phyloP scores from a whole-genome alignment of 805 yeast genomes.

The Cyberlindnera veronae region DNA sequence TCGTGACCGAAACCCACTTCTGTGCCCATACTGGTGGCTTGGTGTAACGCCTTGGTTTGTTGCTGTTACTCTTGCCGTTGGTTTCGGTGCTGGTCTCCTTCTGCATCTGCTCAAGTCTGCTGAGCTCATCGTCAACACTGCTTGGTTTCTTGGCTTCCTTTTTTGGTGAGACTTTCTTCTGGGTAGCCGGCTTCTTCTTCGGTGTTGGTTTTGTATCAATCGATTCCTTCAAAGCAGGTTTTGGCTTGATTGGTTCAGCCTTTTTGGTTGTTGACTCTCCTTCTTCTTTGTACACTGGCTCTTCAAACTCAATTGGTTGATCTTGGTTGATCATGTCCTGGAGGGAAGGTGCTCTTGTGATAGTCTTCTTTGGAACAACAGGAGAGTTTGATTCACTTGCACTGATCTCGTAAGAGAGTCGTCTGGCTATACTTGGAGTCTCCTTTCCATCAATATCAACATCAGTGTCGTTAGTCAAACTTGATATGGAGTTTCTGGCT shows the following conservation, averaged over 20 bases:
- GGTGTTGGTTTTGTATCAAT: not conserved
- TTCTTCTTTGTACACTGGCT: conserved; percentile 7
- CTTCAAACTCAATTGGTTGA: conserved; percentile 15
- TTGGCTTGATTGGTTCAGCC: not conserved
- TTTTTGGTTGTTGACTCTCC: not conserved
- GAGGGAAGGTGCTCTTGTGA: conserved; percentile 16
- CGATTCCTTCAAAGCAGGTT: not conserved
- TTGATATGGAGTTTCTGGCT: conserved; percentile 23
- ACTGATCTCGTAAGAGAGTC: conserved; percentile 24
- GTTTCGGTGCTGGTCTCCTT: conserved; percentile 14
- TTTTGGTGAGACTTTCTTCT: not conserved
- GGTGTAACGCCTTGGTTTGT: conserved; percentile 59
- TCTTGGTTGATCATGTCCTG: conserved; percentile 19
- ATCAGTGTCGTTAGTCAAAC: conserved; percentile 43
- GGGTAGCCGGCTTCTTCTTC: not conserved
- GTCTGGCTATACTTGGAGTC: conserved; percentile 34
- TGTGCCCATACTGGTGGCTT: conserved; percentile 83
- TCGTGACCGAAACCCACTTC: conserved; percentile 53
- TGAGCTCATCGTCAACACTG: conserved; percentile 10
- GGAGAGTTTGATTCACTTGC: conserved; percentile 27
- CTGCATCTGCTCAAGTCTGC: conserved; percentile 18
- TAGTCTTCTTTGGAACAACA: conserved; percentile 19
- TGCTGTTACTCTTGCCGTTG: not conserved
- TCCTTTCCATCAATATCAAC: conserved; percentile 40
- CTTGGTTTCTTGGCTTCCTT: not conserved